These are phyloP conservation scores for Hemisphaericaspora lyxosophila DNA, from an alignment of 1,139 yeast species.

Conservation along the genomic window DNA sequence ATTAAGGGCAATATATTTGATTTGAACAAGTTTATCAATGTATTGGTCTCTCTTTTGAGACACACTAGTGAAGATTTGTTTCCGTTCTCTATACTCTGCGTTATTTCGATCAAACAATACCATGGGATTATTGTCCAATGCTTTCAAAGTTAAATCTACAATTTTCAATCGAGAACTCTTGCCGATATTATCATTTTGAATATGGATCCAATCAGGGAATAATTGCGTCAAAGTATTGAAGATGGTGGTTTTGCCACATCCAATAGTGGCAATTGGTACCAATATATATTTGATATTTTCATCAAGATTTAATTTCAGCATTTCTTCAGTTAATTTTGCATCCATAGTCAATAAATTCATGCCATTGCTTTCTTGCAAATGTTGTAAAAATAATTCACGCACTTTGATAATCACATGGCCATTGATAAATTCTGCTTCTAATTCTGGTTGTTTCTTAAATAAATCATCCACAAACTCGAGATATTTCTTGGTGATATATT, in stretches of 20 bases:
- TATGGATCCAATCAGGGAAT: conserved; percentile 66
- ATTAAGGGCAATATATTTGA: conserved; percentile 64
- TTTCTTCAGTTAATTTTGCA: conserved; percentile 18
- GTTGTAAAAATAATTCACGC: conserved; percentile 59
- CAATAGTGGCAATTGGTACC: conserved; percentile 85
- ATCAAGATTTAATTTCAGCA: conserved; percentile 12
- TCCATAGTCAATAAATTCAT: conserved; percentile 30
- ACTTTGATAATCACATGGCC: conserved; percentile 77
- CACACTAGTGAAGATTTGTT: conserved; percentile 61
- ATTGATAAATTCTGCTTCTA: conserved; percentile 45
- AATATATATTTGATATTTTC: conserved; percentile 51
- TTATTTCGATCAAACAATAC: conserved; percentile 86
- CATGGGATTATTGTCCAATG: conserved; percentile 34
- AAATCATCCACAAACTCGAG: conserved; percentile 62
- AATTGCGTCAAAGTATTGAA: conserved; percentile 58
- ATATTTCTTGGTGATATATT: conserved; percentile 63
- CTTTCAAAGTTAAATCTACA: conserved; percentile 48
- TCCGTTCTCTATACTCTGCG: conserved; percentile 68
- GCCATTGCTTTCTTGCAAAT: conserved; percentile 35
- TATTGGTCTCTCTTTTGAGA: conserved; percentile 35
- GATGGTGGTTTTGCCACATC: conserved; percentile 93
- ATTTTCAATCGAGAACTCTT: conserved; percentile 51
- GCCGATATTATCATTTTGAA: conserved; percentile 81
- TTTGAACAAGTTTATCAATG: conserved; percentile 29
- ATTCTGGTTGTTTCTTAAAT: conserved; percentile 44